These are phyloP conservation scores for Fusarium mundagurra DNA, from an alignment of 2,329 filamentous ascomycete species.

Conservation along the genomic window DNA sequence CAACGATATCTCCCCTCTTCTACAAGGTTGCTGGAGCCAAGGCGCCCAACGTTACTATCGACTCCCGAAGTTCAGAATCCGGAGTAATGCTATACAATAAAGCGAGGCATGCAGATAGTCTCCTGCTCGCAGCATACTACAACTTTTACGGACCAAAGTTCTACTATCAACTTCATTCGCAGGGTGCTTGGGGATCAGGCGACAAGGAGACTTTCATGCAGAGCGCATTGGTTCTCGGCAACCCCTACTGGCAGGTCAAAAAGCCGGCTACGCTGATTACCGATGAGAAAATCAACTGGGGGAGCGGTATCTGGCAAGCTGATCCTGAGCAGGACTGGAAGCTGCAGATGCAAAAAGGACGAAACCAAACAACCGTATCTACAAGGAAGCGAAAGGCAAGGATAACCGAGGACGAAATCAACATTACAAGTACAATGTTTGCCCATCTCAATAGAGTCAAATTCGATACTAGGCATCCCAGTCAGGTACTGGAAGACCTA, in stretches of 20 bases:
- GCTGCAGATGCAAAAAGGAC: neutral
- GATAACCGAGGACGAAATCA: neutral
- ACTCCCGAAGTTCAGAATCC: slow-evolving; percentile 35
- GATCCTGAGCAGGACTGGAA: slow-evolving; percentile 40
- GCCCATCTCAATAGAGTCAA: slow-evolving; percentile 41
- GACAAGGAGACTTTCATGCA: slow-evolving; percentile 42
- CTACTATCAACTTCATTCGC: slow-evolving; percentile 41
- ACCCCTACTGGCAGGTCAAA: slow-evolving; percentile 35
- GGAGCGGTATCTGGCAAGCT: slow-evolving; percentile 41
- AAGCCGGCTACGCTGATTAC: slow-evolving; percentile 20
- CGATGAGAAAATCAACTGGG: slow-evolving; percentile 27
- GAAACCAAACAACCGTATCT: neutral
- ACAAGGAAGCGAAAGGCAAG: neutral
- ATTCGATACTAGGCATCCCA: slow-evolving; percentile 30
- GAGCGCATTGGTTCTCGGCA: slow-evolving; percentile 27
- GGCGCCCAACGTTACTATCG: slow-evolving; percentile 27
- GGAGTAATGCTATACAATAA: slow-evolving; percentile 39
- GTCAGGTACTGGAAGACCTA: slow-evolving; percentile 5
- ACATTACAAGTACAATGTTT: slow-evolving; percentile 35
- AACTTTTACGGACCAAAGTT: slow-evolving; percentile 38
- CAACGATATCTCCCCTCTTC: slow-evolving; percentile 38
- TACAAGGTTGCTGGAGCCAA: slow-evolving; percentile 30
- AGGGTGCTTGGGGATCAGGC: slow-evolving; percentile 40
- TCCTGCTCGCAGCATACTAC: slow-evolving; percentile 37
- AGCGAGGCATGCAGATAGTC: slow-evolving; percentile 33